Percentiles rank a stretch among this genome's conserved stretches.
Evolutionary conservation across 768 basidiomycete species (phyloP).

Genomic region (Rhizopogon sp.): DNA sequence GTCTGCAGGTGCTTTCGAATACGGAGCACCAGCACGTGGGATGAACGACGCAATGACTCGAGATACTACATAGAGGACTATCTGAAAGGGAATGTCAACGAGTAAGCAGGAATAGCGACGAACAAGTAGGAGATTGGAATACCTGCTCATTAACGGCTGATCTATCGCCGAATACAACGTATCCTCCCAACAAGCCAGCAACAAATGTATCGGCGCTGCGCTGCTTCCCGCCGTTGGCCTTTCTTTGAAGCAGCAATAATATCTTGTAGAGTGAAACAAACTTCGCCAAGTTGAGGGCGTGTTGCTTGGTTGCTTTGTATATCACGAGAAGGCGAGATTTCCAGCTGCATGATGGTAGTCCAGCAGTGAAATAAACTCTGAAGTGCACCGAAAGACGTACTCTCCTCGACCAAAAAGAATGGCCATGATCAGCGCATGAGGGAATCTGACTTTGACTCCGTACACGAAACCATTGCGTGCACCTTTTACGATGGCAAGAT

Average conservation of each 20-base stretch:
- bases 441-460: conserved; percentile 88
- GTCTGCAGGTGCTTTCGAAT: conserved; percentile 40
- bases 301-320: conserved; percentile 81
- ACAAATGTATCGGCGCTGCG: conserved; percentile 82
- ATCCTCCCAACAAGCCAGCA: conserved; percentile 90
- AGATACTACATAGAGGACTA: conserved; percentile 93
- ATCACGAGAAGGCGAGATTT: conserved; percentile 60
- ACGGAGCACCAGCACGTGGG: conserved; percentile 63
- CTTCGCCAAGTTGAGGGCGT: conserved; percentile 87
- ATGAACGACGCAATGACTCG: conserved; percentile 90
- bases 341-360: conserved; percentile 48
- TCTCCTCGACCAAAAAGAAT: conserved; percentile 89
- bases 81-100: conserved; percentile 40
- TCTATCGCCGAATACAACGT: conserved; percentile 80
- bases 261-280: conserved; percentile 95
- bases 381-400: conserved; percentile 43
- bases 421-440: conserved; percentile 96
- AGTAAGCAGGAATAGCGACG: conserved; percentile 5
- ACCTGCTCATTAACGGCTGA: conserved; percentile 93
- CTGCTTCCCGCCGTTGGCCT: conserved; percentile 76
- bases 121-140: not conserved
- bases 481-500: conserved; percentile 91
- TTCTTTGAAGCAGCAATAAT: conserved; percentile 77
- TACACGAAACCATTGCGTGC: conserved; percentile 89
- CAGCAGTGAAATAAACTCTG: conserved; percentile 4